Evolutionary conservation across 1,284 basidiomycete species (phyloP), one percentile per base, ranked within the genome.

Genomic region (Sporisorium sorghi): DNA sequence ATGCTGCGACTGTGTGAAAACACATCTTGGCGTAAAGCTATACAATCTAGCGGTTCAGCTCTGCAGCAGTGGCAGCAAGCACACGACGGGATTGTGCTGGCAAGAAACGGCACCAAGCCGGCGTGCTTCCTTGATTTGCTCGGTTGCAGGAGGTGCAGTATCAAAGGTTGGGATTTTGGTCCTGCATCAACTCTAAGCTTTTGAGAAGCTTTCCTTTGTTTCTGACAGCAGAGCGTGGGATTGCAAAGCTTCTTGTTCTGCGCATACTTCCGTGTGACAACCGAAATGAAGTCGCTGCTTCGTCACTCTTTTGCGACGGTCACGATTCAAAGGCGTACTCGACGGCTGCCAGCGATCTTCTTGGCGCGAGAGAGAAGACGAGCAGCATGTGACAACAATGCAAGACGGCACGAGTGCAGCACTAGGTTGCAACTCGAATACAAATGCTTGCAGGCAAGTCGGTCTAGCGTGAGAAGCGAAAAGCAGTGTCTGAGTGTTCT

Each of bases 391-490:
- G 37, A 40, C 37, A 40, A 14, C 37, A 10, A 8, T 19, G 37
- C 37, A 40, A 19, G 9, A n/a, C 37, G n/a, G 7, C 37, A 9
- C 37, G 37, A n/a, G 10, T 40, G 37, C 37, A 9, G 17, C 37
- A 6, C 37, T n/a, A n/a, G n/a, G 7, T 5, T 37, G 43, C 43
- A 44, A 24, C 23, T 46, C 17, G 14, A 46, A 28, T 28, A 28
- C 24, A 46, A 46, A 47, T 47, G 46, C 46, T 47, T 26, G 46
- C 46, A 47, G n/a, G n/a, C n/a, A n/a, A n/a, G n/a, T n/a, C n/a
- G n/a, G n/a, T n/a, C n/a, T n/a, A n/a, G 28, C 46, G 26, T 12
- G 15, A 15, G 28, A 47, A n/a, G 12, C 14, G 17, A 17, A 15
- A 17, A 15, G 17, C 15, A 26, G 28, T 30, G 46, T 47, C 28